These are phyloP conservation scores for Arabidopsis hybrid DNA, from an alignment of 441 rosid species.

Conservation along the genomic window DNA sequence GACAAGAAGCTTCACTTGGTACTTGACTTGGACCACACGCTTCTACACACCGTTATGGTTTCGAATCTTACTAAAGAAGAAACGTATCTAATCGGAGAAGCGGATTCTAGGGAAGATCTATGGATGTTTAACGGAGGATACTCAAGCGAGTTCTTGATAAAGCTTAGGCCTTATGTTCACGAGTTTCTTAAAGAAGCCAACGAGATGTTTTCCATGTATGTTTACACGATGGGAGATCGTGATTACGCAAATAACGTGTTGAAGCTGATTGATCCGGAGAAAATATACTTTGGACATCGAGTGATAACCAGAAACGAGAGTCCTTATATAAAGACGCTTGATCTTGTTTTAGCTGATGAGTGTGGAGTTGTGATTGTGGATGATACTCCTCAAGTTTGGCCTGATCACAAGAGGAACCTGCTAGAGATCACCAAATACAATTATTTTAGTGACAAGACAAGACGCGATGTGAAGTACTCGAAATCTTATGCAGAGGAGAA, in stretches of 20 bases:
- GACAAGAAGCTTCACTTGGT: slow-evolving; percentile 35
- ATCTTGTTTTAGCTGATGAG: slow-evolving; percentile 27
- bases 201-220: slow-evolving; percentile 33
- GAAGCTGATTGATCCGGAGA: slow-evolving; percentile 20
- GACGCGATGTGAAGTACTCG: no score
- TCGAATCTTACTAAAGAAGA: slow-evolving; percentile 3
- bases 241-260: background rate
- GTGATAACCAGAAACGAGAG: slow-evolving; percentile 21
- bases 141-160: slow-evolving; percentile 23
- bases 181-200: slow-evolving; percentile 33
- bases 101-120: slow-evolving; percentile 18
- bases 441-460: background rate
- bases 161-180: slow-evolving; percentile 18
- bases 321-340: slow-evolving; percentile 15
- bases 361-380: slow-evolving; percentile 27
- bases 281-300: slow-evolving; percentile 12
- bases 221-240: slow-evolving; percentile 16
- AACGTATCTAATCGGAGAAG: slow-evolving; percentile 19
- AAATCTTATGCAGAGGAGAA: slow-evolving; percentile 28
- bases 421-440: slow-evolving; percentile 15
- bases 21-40: slow-evolving; percentile 37
- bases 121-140: background rate
- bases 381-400: slow-evolving; percentile 31
- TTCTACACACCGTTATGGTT: slow-evolving; percentile 1
- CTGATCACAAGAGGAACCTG: slow-evolving; percentile 25